Conservation (phyloP, 2,329 filamentous ascomycete genomes). For the Tolypocladium tropicale region DNA sequence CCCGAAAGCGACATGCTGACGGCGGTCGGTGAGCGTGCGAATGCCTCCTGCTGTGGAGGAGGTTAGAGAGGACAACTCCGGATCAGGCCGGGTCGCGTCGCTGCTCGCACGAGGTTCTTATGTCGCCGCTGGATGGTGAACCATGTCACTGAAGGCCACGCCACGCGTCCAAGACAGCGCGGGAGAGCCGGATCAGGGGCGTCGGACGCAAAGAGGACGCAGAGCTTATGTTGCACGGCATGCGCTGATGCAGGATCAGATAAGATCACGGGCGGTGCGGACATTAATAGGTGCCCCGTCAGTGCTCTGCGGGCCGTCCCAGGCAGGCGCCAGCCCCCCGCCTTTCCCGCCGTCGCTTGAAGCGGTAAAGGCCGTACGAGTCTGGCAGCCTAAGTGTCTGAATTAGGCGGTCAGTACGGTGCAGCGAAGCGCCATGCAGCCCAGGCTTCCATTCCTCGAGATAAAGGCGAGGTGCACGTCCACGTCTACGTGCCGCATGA, state of each 20-base stretch:
- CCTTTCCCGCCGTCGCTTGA: not conserved
- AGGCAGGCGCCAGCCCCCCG: not conserved
- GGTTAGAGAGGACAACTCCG: not conserved
- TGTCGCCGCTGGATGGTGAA: not conserved
- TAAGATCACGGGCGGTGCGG: not conserved
- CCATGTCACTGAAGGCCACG: not conserved
- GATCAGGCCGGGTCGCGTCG: not conserved
- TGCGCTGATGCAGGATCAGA: conserved; percentile 1
- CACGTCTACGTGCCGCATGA: too few relatives aligned
- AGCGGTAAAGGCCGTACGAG: too few relatives aligned
- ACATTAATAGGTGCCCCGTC: not conserved
- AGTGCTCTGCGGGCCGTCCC: not conserved
- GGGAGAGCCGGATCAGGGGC: not conserved
- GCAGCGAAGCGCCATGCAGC: too few relatives aligned
- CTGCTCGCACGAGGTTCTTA: not conserved
- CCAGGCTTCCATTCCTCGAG: not conserved
- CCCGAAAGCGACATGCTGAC: not conserved
- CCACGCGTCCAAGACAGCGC: not conserved
- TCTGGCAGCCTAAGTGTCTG: too few relatives aligned
- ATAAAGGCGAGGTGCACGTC: too few relatives aligned
- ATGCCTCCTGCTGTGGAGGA: too few relatives aligned
- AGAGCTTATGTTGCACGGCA: not conserved
- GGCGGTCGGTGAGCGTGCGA: not conserved
- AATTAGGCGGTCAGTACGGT: too few relatives aligned
- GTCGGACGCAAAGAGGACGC: not conserved